Conservation (phyloP, 192 early-diverging fungal genomes). For the Cladochytrium replicatum region DNA sequence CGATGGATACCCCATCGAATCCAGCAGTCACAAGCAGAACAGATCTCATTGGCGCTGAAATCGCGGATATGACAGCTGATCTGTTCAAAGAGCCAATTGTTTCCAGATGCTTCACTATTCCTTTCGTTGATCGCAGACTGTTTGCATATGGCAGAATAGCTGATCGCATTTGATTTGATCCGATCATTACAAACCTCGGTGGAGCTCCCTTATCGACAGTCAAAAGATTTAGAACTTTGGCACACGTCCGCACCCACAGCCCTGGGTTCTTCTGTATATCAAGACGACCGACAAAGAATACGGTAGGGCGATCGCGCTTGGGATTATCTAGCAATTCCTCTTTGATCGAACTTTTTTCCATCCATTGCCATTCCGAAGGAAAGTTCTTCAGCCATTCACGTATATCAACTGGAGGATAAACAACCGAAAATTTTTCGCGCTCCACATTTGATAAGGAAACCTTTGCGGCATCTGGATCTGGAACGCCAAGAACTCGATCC, state of each 20-base stretch:
- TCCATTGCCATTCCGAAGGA: no score
- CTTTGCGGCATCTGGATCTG: no score
- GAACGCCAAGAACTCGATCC: conserved; percentile 12
- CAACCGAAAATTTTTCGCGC: conserved; percentile 4
- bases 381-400: conserved; percentile 1
- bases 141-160: no score
- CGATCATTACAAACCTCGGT: background rate
- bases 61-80: background rate
- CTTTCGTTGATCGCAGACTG: no score
- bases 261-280: conserved; percentile 19
- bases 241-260: conserved; percentile 11
- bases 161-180: conserved; percentile 3
- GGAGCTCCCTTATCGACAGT: background rate
- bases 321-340: background rate
- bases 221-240: background rate
- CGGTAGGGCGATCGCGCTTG: background rate
- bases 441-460: conserved; percentile 1
- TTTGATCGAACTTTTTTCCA: background rate
- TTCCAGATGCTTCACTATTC: no score
- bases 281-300: conserved; percentile 15
- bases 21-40: conserved; percentile 16
- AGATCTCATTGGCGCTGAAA: background rate
- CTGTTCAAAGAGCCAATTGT: no score
- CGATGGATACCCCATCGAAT: conserved; percentile 18
- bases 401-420: conserved; percentile 14